Base-by-base conservation (phyloP, 1,139 yeast species). In the Kluyveromyces marxianus region DNA sequence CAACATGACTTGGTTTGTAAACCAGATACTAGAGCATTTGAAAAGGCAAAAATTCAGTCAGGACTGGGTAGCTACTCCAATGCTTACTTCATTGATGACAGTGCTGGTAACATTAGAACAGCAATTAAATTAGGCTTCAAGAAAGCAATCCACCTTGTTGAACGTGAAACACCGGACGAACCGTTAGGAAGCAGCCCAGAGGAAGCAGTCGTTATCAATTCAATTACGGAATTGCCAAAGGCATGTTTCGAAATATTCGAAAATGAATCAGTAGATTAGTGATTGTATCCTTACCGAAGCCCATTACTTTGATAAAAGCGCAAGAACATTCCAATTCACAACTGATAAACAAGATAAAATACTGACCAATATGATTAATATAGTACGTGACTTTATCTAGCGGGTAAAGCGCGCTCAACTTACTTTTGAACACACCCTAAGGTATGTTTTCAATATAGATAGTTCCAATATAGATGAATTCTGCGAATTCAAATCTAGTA, bases 21-120 rank as follows among this genome's bases (percentile, higher is more conserved):
- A 68, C 98, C 98, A 14, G 86, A 86, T 80, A 69, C 71, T 14
- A 71, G 66, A 53, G 69, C 80, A 60, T 75, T 80, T 54, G 72
- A 72, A 34, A 70, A 66, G 47, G 87, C 88, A 24, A 71, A 86
- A 66, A 51, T 60, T 8, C 75, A 79, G 48, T 83, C 96, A 35
- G 84, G 85, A 29, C 72, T 80, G 29, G 54, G 54, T 4, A 74
- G 72, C 51, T 72, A 69, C 45, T 55, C 50, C 47, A 76, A 74
- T 60, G 76, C 74, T 32, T 77, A 79, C 59, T 90, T 85, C 60
- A 78, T 92, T 21, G 98, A 92, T 64, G 97, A 89, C 62, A 81
- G 92, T 48, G 83, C 76, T 44, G 68, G 80, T 47, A 84, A 83
- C 59, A 89, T 47, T 60, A 52, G 59, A 8, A 69, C 71, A 7